Base-by-base conservation (phyloP, 176 grass and related monocot genomes). In the Panicum miliaceum region DNA sequence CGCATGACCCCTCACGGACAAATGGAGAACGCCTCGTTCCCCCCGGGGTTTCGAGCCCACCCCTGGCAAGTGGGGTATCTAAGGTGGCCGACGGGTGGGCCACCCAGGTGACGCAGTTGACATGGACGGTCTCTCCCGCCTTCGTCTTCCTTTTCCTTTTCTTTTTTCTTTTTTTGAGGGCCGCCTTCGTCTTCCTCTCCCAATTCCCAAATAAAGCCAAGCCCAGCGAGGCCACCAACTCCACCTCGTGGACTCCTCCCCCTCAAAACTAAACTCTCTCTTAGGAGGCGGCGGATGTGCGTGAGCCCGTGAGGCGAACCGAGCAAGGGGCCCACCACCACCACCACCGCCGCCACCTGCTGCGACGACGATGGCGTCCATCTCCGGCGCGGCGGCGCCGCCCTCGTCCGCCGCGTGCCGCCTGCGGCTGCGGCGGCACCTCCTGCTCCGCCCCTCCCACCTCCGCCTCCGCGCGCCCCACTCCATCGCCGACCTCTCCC, bases 401-500 rank as follows among this genome's bases (percentile, higher is more conserved):
- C 90, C 89, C 16, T 87, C 81, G 19, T 69, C 81, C 59, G 52
- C 90, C 5, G 56, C 66, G 41, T 84, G 89, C 78, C 73, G 84
- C 20, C 67, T 84, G n/a, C 81, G 65, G 10, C 78, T 90, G 12
- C 76, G 71, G 25, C 36, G 60, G 59, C 85, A 84, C 2, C 85
- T 85, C 46, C 86, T 79, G 54, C 52, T 73, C 38, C 87, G 74
- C 40, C 85, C 65, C 9, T 71, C 78, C 82, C 82, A 85, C 85
- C 92, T 87, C 86, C 81, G 81, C 78, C 87, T 96, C 90, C 91
- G 78, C 51, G 88, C 84, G 57, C 89, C 69, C 40, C 88, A 92
- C 34, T 99, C 97, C 70, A 90, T 94, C 74, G 84, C 91, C 13
- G 91, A 94, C 90, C 70, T 94, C 37, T 86, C 91, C 64, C 88